Conservation (phyloP, 495 filamentous ascomycete species). For the Aspergillus ellipticus region DNA sequence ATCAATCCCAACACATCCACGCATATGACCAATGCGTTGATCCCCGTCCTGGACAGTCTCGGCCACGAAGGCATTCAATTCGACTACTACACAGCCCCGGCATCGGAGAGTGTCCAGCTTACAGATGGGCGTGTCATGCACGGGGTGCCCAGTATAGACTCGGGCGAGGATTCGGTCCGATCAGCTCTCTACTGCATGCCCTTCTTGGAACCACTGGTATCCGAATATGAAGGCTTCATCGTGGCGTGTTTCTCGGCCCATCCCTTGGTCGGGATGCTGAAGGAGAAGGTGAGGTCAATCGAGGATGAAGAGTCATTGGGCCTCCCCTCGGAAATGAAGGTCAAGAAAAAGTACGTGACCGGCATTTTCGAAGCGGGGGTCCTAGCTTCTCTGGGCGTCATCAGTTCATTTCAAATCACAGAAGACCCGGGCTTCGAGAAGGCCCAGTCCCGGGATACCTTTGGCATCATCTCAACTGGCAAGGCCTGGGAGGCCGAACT, state of each 20-base stretch:
- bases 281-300: slow-evolving; percentile 29
- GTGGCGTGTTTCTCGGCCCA: slow-evolving; percentile 89
- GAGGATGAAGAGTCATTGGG: slow-evolving; percentile 17
- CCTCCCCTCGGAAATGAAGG: slow-evolving; percentile 4
- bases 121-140: slow-evolving; percentile 26
- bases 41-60: slow-evolving; percentile 55
- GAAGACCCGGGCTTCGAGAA: slow-evolving; percentile 20
- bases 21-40: slow-evolving; percentile 76
- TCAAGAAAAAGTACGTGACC: slow-evolving; percentile 54
- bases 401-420: slow-evolving; percentile 41
- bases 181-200: slow-evolving; percentile 55
- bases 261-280: slow-evolving; percentile 66
- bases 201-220: slow-evolving; percentile 48
- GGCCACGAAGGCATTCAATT: slow-evolving; percentile 46
- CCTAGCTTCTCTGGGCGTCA: slow-evolving; percentile 47
- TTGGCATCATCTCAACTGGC: slow-evolving; percentile 90
- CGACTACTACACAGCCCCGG: slow-evolving; percentile 55
- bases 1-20: slow-evolving; percentile 88
- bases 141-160: slow-evolving; percentile 45
- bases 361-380: slow-evolving; percentile 89
- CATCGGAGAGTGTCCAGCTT: slow-evolving; percentile 23
- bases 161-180: slow-evolving; percentile 45
- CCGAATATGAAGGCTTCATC: slow-evolving; percentile 68
- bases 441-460: slow-evolving; percentile 48
- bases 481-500: slow-evolving; percentile 75